phyloP scores from a whole-genome alignment of 2,329 filamentous ascomycete genomes.

The Neocucurbitaria cava region DNA sequence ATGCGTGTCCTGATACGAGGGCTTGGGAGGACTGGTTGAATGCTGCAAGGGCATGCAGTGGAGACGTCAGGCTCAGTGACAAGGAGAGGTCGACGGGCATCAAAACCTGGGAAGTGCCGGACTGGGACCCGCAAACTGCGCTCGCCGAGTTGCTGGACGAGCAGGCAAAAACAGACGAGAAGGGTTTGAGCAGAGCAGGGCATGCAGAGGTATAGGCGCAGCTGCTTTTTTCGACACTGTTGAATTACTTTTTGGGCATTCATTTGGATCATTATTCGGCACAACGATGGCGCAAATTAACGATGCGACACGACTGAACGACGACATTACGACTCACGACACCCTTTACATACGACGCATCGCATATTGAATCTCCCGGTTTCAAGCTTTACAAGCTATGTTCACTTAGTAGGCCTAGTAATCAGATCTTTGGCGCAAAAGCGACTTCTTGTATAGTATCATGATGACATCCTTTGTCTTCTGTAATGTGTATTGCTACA shows the following conservation, averaged over 20 bases:
- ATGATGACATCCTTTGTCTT: background rate
- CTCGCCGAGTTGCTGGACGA: slow-evolving; percentile 28
- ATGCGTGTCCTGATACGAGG: slow-evolving; percentile 51
- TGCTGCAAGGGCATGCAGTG: slow-evolving; percentile 38
- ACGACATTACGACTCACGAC: background rate
- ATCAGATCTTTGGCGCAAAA: background rate
- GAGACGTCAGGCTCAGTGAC: slow-evolving; percentile 18
- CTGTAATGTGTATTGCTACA: background rate
- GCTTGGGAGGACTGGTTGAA: slow-evolving; percentile 54
- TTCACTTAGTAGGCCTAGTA: background rate
- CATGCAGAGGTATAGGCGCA: slow-evolving; percentile 25
- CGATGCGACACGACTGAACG: slow-evolving; percentile 17
- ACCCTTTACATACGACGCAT: background rate
- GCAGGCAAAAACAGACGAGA: slow-evolving; percentile 25
- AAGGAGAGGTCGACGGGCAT: slow-evolving; percentile 12
- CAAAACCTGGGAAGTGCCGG: slow-evolving; percentile 43
- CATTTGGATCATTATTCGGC: slow-evolving; percentile 8
- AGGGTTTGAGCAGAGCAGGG: slow-evolving; percentile 9
- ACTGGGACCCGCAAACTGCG: slow-evolving; percentile 41
- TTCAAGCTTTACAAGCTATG: background rate
- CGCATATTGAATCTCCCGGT: background rate
- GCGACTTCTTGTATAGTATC: background rate
- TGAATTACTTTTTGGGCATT: background rate
- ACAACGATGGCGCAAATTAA: slow-evolving; percentile 4
- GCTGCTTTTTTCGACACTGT: background rate